Evolutionary conservation across 163 green algal genomes (phyloP).

Genomic region (Volvox carteri): DNA sequence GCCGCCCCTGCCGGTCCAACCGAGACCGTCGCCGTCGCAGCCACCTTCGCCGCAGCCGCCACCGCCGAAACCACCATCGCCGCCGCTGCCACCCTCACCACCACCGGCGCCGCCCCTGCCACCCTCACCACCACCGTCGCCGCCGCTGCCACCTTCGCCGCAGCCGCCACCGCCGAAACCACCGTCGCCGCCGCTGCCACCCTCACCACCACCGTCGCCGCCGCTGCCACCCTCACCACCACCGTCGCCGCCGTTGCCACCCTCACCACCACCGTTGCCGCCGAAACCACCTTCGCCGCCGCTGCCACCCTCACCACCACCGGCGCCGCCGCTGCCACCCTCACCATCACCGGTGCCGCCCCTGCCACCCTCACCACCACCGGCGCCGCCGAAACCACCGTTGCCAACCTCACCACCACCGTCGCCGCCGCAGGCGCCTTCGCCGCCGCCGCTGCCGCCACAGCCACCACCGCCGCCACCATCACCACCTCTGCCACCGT

Average conservation of each 20-base stretch:
- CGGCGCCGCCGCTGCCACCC: not conserved
- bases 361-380: not conserved
- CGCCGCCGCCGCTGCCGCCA: not conserved
- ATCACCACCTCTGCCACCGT: not conserved
- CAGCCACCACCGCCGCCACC: not conserved
- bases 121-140: not conserved
- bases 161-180: not conserved
- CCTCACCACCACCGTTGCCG: not conserved
- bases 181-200: not conserved
- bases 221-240: not conserved
- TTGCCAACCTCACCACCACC: not conserved
- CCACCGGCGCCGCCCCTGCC: not conserved
- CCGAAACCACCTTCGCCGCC: not conserved
- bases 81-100: not conserved
- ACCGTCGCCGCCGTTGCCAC: not conserved
- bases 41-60: not conserved
- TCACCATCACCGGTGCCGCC: not conserved
- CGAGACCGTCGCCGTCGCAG: not conserved
- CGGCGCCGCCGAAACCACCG: not conserved
- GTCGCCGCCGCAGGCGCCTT: not conserved
- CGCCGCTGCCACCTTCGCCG: not conserved
- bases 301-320: not conserved
- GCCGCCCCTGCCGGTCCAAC: not conserved
- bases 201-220: not conserved
- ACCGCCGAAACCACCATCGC: not conserved